A percentile compares a stretch with the other conserved stretches of the same genome.
These are phyloP conservation scores for Ceratocystiopsis minuta DNA, from an alignment of 2,329 filamentous ascomycete species.

Conservation along the genomic window DNA sequence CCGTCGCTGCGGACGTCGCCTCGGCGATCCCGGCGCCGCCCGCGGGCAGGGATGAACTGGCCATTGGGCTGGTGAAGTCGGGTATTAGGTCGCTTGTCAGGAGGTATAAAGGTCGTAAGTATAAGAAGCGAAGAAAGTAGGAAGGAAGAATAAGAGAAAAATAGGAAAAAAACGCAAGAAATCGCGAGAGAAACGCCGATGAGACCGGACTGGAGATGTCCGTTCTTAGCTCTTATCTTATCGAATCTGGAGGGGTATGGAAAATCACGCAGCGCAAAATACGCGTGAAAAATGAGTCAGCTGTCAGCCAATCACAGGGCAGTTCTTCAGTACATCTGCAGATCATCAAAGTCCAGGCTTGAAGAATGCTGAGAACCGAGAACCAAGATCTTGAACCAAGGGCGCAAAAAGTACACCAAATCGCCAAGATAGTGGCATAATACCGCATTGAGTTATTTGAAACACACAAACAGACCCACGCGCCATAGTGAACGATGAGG, in stretches of 20 bases:
- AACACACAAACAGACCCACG: too few species aligned
- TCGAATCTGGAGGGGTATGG: constrained; percentile 8
- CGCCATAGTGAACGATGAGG: too few species aligned
- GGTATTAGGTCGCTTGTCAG: neutral
- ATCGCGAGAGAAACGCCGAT: neutral
- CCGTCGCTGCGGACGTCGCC: neutral
- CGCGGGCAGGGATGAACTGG: constrained; percentile 17
- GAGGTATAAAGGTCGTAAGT: neutral
- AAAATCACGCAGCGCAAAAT: constrained; percentile 5
- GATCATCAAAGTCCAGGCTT: too few species aligned
- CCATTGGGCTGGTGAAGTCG: neutral
- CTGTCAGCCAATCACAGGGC: too few species aligned
- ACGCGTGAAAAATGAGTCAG: too few species aligned
- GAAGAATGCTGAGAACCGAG: too few species aligned
- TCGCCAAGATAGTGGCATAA: too few species aligned
- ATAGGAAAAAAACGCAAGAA: neutral
- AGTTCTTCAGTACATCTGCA: too few species aligned
- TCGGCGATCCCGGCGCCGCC: neutral
- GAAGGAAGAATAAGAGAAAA: neutral
- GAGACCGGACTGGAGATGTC: neutral
- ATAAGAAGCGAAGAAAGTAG: neutral
- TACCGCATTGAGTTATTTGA: too few species aligned
- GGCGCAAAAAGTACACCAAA: too few species aligned
- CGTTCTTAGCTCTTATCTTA: constrained; percentile 14
- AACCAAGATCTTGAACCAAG: too few species aligned